A percentile compares a stretch with the other conserved stretches of the same genome.
These are phyloP conservation scores for Eleusine indica DNA, from an alignment of 176 grass and related monocot genomes.

Conservation along the genomic window DNA sequence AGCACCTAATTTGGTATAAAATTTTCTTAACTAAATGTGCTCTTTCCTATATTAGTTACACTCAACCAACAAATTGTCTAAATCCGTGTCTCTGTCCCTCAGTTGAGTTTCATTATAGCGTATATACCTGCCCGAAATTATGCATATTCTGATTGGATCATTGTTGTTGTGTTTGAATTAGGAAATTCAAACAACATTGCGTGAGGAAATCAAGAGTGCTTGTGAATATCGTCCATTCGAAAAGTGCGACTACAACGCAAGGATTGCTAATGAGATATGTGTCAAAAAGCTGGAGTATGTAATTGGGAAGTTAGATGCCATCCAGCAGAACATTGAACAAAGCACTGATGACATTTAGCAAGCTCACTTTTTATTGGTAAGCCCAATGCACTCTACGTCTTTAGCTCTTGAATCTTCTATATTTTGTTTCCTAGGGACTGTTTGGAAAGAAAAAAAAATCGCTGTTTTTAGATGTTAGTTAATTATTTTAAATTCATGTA, in stretches of 20 bases:
- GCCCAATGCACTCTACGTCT: background rate
- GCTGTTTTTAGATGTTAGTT: background rate
- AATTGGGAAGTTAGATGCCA: constrained; percentile 69
- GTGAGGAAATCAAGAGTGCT: constrained; percentile 87
- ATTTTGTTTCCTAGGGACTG: background rate
- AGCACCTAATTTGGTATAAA: background rate
- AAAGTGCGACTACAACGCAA: constrained; percentile 87
- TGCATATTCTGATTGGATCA: background rate
- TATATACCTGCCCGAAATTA: background rate
- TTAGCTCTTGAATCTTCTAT: background rate
- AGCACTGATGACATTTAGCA: constrained; percentile 27
- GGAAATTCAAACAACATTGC: constrained; percentile 88
- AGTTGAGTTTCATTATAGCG: background rate
- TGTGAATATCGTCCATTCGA: constrained; percentile 92
- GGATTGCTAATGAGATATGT: constrained; percentile 91
- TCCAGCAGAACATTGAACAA: constrained; percentile 70
- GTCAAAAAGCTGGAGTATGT: constrained; percentile 85
- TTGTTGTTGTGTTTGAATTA: constrained; percentile 38
- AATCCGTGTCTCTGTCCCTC: background rate
- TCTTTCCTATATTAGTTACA: background rate
- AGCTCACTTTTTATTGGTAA: constrained; percentile 12
- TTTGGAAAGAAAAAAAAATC: background rate
- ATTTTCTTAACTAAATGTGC: background rate
- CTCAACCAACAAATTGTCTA: background rate
- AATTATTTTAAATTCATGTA: background rate